Evolutionary conservation across 768 basidiomycete species (phyloP).

Genomic region (Suillus decipiens): DNA sequence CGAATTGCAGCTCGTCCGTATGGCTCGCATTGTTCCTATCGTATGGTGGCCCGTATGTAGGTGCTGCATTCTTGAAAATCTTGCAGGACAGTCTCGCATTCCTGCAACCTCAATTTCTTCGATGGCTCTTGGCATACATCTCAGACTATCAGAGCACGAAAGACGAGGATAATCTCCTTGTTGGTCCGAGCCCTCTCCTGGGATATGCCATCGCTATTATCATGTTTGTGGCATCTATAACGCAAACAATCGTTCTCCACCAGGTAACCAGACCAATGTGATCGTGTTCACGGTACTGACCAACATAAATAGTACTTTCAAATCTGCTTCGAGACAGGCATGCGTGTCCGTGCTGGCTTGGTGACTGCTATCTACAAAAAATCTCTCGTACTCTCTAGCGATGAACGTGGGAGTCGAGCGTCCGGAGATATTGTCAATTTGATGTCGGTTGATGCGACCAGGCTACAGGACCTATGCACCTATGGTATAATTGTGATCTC

Average conservation of each 20-base stretch:
- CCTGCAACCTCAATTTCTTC: constrained; percentile 84
- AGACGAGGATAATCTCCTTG: constrained; percentile 26
- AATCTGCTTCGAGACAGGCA: constrained; percentile 78
- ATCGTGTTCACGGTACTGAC: constrained; percentile 2
- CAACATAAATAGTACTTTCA: constrained; percentile 71
- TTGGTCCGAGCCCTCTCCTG: constrained; percentile 44
- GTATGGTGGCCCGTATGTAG: constrained; percentile 75
- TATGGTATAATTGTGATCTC: constrained; percentile 85
- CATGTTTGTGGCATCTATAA: constrained; percentile 83
- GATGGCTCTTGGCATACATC: constrained; percentile 79
- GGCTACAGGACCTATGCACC: constrained; percentile 78
- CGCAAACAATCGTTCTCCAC: constrained; percentile 78
- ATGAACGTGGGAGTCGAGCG: constrained; percentile 69
- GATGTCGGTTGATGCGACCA: constrained; percentile 84
- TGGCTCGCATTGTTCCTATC: constrained; percentile 75
- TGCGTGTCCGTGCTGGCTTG: constrained; percentile 92
- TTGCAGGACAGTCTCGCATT: constrained; percentile 81
- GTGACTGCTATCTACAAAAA: constrained; percentile 87
- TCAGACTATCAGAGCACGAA: constrained; percentile 65
- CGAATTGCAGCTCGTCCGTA: constrained; percentile 51
- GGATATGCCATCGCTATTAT: constrained; percentile 75
- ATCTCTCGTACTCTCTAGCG: constrained; percentile 81
- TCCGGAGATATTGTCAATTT: constrained; percentile 94
- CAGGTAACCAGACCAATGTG: constrained; percentile 49
- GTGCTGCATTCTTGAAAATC: constrained; percentile 69